These are phyloP conservation scores for Durotheca rogersii DNA, from an alignment of 495 filamentous ascomycete genomes.

Conservation along the genomic window DNA sequence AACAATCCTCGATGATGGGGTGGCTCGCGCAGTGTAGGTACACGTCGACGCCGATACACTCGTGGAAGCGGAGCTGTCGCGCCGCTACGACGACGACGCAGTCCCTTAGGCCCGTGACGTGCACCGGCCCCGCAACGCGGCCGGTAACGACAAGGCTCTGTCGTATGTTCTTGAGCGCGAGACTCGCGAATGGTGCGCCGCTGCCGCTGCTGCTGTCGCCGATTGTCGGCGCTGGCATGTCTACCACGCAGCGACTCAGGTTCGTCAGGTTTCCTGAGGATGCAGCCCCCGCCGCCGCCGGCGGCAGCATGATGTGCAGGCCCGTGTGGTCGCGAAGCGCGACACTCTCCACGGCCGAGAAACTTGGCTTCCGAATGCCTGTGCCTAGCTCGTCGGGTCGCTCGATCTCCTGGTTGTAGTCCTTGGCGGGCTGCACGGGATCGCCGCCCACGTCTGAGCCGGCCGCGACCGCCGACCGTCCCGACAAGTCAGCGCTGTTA, in stretches of 20 bases:
- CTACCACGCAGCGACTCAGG: conserved; percentile 71
- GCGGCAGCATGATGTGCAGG: conserved; percentile 71
- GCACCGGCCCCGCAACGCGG: conserved; percentile 72
- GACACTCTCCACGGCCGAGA: conserved; percentile 60
- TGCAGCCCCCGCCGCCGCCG: conserved; percentile 63
- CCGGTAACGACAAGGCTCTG: conserved; percentile 73
- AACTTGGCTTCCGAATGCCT: conserved; percentile 57
- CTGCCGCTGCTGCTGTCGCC: too few species aligned
- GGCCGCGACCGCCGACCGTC: conserved; percentile 9
- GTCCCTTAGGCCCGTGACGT: conserved; percentile 73
- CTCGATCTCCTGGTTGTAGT: conserved; percentile 55
- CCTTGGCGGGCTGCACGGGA: conserved; percentile 38
- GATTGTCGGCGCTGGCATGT: conserved; percentile 74
- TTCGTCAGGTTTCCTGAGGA: conserved; percentile 72
- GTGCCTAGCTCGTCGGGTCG: conserved; percentile 34
- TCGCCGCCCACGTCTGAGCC: conserved; percentile 44
- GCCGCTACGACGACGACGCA: conserved; percentile 74
- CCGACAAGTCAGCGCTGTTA: too few species aligned
- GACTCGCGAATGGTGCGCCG: conserved; percentile 67
- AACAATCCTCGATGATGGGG: conserved; percentile 93
- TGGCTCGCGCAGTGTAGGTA: conserved; percentile 80
- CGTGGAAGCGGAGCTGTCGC: conserved; percentile 88
- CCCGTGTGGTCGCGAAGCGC: conserved; percentile 61
- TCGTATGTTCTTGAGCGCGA: conserved; percentile 69
- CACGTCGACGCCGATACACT: conserved; percentile 73